phyloP scores from a whole-genome alignment of 768 basidiomycete genomes.

The Krasilnikovozyma curviuscula region DNA sequence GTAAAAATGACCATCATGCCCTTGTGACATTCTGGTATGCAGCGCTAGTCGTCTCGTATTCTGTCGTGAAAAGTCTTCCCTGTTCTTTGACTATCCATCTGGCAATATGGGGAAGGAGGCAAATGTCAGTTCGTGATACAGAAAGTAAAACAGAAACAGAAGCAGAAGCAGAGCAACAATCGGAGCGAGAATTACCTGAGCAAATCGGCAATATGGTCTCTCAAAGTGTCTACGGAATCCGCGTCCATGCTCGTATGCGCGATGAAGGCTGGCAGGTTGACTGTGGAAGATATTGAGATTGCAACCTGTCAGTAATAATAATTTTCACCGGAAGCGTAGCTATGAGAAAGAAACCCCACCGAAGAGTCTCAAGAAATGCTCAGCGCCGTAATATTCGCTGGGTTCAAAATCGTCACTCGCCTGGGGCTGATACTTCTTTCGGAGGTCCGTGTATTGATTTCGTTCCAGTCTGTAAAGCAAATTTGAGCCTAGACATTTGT shows the following conservation, averaged over 20 bases:
- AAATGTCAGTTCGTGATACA: not conserved
- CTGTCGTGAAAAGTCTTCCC: constrained; percentile 48
- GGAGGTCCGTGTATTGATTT: constrained; percentile 68
- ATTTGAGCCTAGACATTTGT: constrained; percentile 63
- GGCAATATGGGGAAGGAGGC: not conserved
- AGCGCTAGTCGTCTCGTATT: constrained; percentile 57
- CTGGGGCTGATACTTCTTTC: constrained; percentile 53
- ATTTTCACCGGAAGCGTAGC: not conserved
- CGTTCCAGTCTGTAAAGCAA: constrained; percentile 88
- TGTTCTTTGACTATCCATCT: constrained; percentile 68
- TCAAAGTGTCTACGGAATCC: constrained; percentile 59
- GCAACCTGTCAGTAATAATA: not conserved
- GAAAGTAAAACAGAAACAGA: not conserved
- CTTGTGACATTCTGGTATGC: constrained; percentile 68
- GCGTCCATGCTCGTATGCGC: constrained; percentile 73
- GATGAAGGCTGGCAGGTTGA: constrained; percentile 80
- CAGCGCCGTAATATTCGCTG: constrained; percentile 80
- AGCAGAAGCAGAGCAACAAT: not conserved
- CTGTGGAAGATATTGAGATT: constrained; percentile 28
- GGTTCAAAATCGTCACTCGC: constrained; percentile 59
- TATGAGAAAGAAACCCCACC: constrained; percentile 35
- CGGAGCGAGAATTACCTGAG: constrained; percentile 39
- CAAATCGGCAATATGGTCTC: constrained; percentile 79
- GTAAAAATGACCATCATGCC: too few species aligned
- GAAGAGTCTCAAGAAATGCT: constrained; percentile 77